phyloP scores from a whole-genome alignment of 148 eudicot species.

The Limonium bicolor region DNA sequence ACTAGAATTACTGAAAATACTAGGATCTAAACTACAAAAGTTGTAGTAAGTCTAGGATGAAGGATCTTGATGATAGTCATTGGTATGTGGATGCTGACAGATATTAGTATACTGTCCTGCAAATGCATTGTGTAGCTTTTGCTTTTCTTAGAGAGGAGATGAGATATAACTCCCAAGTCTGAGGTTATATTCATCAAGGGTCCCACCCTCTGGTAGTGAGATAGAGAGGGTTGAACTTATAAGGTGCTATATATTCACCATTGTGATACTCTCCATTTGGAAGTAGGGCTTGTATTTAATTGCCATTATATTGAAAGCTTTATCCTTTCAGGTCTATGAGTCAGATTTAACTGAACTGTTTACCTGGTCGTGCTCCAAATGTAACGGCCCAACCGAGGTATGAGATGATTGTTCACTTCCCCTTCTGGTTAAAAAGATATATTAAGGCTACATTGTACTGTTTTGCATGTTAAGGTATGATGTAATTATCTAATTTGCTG shows the following conservation, averaged over 20 bases:
- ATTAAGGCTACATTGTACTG: too few species aligned
- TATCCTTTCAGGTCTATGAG: conserved; percentile 55
- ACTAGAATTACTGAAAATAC: background rate
- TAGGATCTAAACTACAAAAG: background rate
- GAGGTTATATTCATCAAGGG: background rate
- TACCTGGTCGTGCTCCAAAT: conserved; percentile 90
- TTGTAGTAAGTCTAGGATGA: background rate
- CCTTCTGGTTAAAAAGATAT: too few species aligned
- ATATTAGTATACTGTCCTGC: background rate
- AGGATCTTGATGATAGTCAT: background rate
- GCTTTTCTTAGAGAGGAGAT: background rate
- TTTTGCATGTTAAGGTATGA: too few species aligned
- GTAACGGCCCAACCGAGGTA: conserved; percentile 72
- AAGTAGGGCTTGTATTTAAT: background rate
- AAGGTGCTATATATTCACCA: background rate
- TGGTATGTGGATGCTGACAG: background rate
- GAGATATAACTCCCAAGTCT: background rate
- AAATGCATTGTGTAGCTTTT: background rate
- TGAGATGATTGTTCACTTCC: background rate
- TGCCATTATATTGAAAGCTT: background rate
- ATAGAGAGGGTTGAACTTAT: too few species aligned
- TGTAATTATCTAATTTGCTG: conserved; percentile 7
- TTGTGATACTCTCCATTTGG: background rate
- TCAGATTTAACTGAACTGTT: conserved; percentile 82
- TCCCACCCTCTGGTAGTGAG: too few species aligned